phyloP scores from a whole-genome alignment of 108 stramenopile genomes.

The Nitzschia putrida region DNA sequence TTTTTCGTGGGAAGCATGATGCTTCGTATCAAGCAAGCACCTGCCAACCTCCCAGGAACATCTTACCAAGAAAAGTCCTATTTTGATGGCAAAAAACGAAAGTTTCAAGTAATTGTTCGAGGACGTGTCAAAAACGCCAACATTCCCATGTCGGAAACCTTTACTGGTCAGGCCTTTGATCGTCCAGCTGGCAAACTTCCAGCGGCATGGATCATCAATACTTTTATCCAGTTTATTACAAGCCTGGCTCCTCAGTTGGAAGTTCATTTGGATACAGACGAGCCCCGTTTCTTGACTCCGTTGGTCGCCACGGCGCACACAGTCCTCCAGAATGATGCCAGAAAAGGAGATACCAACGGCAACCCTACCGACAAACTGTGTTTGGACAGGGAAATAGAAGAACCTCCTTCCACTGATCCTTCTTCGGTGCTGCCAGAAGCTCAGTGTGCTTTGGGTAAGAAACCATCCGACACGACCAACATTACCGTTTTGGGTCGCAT shows the following conservation, averaged over 20 bases:
- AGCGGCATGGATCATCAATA: slow-evolving; percentile 44
- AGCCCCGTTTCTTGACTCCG: slow-evolving; percentile 62
- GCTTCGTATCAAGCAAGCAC: slow-evolving; percentile 45
- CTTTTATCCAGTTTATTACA: slow-evolving; percentile 39
- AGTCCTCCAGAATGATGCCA: slow-evolving; percentile 15
- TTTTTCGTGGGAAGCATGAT: slow-evolving; percentile 56
- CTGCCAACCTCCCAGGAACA: neutral
- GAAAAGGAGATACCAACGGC: neutral
- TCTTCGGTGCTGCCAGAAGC: slow-evolving; percentile 4
- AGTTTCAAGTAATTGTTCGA: slow-evolving; percentile 59
- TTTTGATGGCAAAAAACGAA: slow-evolving; percentile 47
- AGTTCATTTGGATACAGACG: slow-evolving; percentile 49
- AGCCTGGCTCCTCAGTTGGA: slow-evolving; percentile 57
- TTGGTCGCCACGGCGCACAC: slow-evolving; percentile 66
- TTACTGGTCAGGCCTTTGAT: slow-evolving; percentile 64
- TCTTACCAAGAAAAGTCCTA: slow-evolving; percentile 18
- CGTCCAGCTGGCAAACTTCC: slow-evolving; percentile 54
- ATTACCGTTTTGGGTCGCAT: slow-evolving; percentile 14
- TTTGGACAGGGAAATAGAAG: neutral
- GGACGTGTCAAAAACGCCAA: slow-evolving; percentile 47
- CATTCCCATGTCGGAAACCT: slow-evolving; percentile 47
- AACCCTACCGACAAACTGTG: neutral
- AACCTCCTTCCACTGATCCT: neutral
- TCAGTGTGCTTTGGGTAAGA: slow-evolving; percentile 1
- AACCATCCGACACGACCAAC: neutral